Evolutionary conservation across 139 green algal species (phyloP).

Genomic region (Chlorella sorokiniana): DNA sequence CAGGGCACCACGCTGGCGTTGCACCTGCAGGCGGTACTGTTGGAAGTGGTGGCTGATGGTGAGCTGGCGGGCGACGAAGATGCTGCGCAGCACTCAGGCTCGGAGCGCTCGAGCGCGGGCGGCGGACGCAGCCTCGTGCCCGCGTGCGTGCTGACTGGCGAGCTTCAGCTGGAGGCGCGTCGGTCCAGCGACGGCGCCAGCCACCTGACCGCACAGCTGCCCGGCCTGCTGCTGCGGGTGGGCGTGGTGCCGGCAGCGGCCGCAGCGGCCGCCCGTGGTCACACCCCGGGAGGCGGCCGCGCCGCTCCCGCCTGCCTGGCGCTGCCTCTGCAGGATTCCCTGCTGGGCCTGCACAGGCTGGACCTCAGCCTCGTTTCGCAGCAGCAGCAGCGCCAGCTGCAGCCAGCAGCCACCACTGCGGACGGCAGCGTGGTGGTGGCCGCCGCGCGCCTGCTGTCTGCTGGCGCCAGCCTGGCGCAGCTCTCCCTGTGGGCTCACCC

Average conservation of each 20-base stretch:
- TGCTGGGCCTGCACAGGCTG: neutral
- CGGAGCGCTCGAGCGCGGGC: too few species aligned
- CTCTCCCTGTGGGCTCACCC: constrained; percentile 38
- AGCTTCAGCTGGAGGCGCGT: neutral
- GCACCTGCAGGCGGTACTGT: neutral
- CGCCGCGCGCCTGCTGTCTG: neutral
- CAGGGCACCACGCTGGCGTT: constrained; percentile 1
- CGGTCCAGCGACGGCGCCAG: neutral
- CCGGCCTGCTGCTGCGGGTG: constrained; percentile 23
- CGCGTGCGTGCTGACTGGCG: neutral
- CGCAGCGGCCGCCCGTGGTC: neutral
- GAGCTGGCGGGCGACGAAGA: neutral
- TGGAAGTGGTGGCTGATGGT: constrained; percentile 9
- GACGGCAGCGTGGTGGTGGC: constrained; percentile 16
- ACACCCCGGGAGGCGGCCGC: neutral
- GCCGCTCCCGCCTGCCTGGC: neutral
- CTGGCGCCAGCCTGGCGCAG: constrained; percentile 25
- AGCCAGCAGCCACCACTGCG: constrained; percentile 8
- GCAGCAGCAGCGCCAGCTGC: constrained; percentile 15
- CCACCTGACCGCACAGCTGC: neutral
- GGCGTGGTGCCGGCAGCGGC: neutral
- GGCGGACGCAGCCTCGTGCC: neutral
- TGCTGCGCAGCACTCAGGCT: neutral
- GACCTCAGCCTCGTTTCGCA: constrained; percentile 22
- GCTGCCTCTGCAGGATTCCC: constrained; percentile 14